Conservation (phyloP, 345 rosid species). For the Chamaenerion angustifolium region DNA sequence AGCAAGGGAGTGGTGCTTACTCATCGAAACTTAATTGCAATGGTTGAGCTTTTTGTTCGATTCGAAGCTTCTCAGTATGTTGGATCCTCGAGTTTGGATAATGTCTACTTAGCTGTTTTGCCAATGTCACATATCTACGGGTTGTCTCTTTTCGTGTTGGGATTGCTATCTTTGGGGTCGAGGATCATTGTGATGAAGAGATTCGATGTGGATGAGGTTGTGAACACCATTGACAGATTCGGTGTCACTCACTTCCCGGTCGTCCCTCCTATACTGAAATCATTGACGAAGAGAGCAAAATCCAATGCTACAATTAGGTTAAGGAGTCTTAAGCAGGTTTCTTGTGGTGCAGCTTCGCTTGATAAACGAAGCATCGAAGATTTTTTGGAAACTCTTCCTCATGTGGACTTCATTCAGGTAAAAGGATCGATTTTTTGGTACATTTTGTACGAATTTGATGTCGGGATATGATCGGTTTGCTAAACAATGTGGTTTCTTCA, state of each 20-base stretch:
- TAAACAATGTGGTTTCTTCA: too few relatives aligned
- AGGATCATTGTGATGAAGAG: constrained; percentile 59
- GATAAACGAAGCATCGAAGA: constrained; percentile 35
- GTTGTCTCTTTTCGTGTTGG: constrained; percentile 43
- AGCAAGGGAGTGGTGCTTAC: constrained; percentile 72
- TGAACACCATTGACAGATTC: constrained; percentile 32
- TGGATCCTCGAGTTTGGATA: constrained; percentile 23
- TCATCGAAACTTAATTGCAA: constrained; percentile 55
- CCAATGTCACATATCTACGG: constrained; percentile 87
- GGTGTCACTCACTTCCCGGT: constrained; percentile 59
- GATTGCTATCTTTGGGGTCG: constrained; percentile 53
- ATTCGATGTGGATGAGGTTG: constrained; percentile 33
- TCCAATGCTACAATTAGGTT: constrained; percentile 22
- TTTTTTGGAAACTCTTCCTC: constrained; percentile 35
- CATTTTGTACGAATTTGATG: too few relatives aligned
- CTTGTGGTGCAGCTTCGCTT: constrained; percentile 72
- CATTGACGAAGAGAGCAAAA: constrained; percentile 30
- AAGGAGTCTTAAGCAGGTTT: constrained; percentile 67
- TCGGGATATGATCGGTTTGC: too few relatives aligned
- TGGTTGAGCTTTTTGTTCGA: constrained; percentile 55
- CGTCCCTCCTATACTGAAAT: constrained; percentile 61
- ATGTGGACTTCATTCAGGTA: constrained; percentile 81
- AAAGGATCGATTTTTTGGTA: background rate
- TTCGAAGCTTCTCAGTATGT: constrained; percentile 65
- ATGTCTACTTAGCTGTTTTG: constrained; percentile 49